These are phyloP conservation scores for Graphiopsis chlorocephala DNA, from an alignment of 2,329 filamentous ascomycete genomes.

Conservation along the genomic window DNA sequence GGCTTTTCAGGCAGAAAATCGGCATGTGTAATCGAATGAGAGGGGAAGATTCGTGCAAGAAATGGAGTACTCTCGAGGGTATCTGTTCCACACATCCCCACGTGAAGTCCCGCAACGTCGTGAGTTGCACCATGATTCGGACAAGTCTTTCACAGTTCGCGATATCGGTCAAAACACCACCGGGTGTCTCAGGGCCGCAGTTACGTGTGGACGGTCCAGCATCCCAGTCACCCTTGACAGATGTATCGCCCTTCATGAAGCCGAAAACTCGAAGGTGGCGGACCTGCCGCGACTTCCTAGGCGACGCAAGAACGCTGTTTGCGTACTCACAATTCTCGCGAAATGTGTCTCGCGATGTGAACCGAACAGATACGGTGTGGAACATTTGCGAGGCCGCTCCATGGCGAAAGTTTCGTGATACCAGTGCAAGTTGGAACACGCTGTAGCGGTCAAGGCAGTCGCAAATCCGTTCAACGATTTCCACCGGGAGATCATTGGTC, in stretches of 20 bases:
- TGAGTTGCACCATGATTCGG: not conserved
- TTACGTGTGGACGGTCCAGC: not conserved
- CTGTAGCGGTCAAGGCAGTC: not conserved
- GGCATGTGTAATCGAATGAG: not conserved
- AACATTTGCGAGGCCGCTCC: not conserved
- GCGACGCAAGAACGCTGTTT: not conserved
- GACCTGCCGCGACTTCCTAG: not conserved
- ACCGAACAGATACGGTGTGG: not conserved
- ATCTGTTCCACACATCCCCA: not conserved
- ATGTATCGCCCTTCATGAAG: not conserved
- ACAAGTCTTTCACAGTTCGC: not conserved
- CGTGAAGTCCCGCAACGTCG: not conserved
- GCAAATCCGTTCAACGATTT: not conserved
- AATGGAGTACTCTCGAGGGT: not conserved
- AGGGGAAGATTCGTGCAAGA: not conserved
- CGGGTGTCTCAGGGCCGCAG: not conserved
- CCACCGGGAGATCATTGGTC: not conserved
- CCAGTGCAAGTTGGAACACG: not conserved
- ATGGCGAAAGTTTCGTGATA: not conserved
- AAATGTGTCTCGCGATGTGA: not conserved
- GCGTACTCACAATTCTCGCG: not conserved
- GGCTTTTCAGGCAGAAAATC: not conserved
- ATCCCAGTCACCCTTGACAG: not conserved
- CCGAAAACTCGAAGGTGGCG: not conserved
- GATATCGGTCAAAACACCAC: not conserved